Conservation (phyloP, 2,329 filamentous ascomycete species). For the Penicillium sp. region DNA sequence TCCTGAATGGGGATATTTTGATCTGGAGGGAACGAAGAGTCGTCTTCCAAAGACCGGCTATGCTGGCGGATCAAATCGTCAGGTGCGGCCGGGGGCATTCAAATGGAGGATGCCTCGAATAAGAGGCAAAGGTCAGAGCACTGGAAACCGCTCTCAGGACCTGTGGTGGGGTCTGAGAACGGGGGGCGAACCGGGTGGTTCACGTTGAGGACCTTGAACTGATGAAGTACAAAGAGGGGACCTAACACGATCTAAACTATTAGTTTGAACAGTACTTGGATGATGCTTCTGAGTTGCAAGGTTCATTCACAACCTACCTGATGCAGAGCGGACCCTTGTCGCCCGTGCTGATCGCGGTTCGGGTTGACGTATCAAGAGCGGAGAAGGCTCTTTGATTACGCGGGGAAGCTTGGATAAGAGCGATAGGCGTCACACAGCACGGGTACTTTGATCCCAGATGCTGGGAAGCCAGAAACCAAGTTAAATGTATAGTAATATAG, state of each 20-base stretch:
- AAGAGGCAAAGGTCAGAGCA: constrained; percentile 22
- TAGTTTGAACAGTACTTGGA: background rate
- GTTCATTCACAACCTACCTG: constrained; percentile 6
- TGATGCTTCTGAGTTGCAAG: background rate
- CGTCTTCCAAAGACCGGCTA: constrained; percentile 35
- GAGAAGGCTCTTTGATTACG: constrained; percentile 26
- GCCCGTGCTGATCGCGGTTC: background rate
- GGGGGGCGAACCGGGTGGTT: constrained; percentile 13
- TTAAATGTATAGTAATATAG: background rate
- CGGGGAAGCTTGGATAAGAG: constrained; percentile 28
- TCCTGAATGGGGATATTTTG: constrained; percentile 27
- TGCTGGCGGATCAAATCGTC: constrained; percentile 39
- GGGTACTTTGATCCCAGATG: constrained; percentile 9
- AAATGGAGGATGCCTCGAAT: constrained; percentile 35
- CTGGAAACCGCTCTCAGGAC: constrained; percentile 32
- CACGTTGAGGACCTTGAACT: background rate
- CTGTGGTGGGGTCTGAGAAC: constrained; percentile 34
- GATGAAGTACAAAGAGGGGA: constrained; percentile 8
- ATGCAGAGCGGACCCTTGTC: background rate
- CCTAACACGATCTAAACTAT: constrained; percentile 4
- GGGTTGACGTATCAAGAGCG: constrained; percentile 25
- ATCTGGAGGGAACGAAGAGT: constrained; percentile 28
- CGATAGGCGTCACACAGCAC: constrained; percentile 23
- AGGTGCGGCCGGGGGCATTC: constrained; percentile 44
- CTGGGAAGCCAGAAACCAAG: background rate